phyloP scores from a whole-genome alignment of 768 basidiomycete species.

The Cystofilobasidium capitatum region DNA sequence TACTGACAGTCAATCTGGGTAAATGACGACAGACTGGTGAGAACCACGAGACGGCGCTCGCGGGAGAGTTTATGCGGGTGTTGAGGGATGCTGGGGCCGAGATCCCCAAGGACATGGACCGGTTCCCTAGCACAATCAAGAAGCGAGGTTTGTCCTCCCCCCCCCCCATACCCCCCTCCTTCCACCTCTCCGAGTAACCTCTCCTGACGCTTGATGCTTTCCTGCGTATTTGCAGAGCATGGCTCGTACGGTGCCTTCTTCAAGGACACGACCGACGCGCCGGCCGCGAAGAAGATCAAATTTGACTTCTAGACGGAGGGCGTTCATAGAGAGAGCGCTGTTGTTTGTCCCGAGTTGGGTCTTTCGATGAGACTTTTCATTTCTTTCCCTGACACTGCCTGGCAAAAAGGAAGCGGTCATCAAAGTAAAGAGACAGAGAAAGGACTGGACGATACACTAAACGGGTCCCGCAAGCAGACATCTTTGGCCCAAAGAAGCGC shows the following conservation, averaged over 20 bases:
- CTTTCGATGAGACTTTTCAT: no score
- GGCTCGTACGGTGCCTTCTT: constrained; percentile 62
- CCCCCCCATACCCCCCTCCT: not conserved
- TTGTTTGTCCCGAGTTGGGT: no score
- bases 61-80: constrained; percentile 87
- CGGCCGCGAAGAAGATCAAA: constrained; percentile 44
- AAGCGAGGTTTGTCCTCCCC: constrained; percentile 51
- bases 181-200: no score
- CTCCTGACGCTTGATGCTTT: no score
- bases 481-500: no score
- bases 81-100: constrained; percentile 72
- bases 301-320: constrained; percentile 41
- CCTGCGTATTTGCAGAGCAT: no score
- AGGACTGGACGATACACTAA: no score
- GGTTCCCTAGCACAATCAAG: constrained; percentile 94
- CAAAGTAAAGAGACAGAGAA: no score
- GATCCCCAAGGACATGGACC: constrained; percentile 58
- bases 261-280: constrained; percentile 42
- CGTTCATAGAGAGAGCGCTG: no score
- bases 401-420: no score
- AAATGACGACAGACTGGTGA: constrained; percentile 57
- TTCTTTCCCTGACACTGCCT: no score
- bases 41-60: constrained; percentile 68
- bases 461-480: no score
- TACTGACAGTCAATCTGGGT: not conserved